These are phyloP conservation scores for Cryptococcus sp. DNA, from an alignment of 1,284 basidiomycete species.

Conservation along the genomic window DNA sequence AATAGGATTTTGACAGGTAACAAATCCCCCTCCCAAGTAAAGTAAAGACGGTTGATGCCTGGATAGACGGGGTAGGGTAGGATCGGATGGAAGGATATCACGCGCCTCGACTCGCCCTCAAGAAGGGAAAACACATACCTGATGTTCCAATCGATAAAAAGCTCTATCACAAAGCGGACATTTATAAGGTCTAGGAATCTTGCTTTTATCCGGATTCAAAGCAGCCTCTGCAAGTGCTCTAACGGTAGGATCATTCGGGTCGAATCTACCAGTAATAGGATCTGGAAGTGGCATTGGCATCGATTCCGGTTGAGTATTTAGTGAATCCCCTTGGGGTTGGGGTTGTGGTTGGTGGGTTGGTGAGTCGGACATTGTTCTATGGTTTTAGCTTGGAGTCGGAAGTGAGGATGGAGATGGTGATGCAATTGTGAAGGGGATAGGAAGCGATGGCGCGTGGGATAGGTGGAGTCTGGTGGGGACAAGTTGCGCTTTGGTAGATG, in stretches of 20 bases:
- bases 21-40: no score
- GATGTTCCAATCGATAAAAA: constrained; percentile 87
- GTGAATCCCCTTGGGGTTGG: no score
- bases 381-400: neutral
- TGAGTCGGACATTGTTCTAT: neutral
- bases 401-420: neutral
- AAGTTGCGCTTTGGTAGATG: no score
- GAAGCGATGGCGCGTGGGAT: no score
- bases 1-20: no score
- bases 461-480: no score
- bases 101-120: neutral
- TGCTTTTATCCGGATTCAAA: constrained; percentile 51
- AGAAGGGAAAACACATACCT: constrained; percentile 55
- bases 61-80: neutral
- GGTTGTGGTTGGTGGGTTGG: no score
- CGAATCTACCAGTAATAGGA: constrained; percentile 48
- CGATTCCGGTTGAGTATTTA: no score
- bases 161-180: constrained; percentile 88
- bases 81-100: constrained; percentile 13
- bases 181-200: constrained; percentile 79
- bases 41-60: no score
- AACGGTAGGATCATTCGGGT: constrained; percentile 50
- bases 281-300: constrained; percentile 28
- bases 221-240: constrained; percentile 49
- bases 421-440: no score